Conservation (phyloP, 371 early-diverging fungal species). For the Mortierella sp. region DNA sequence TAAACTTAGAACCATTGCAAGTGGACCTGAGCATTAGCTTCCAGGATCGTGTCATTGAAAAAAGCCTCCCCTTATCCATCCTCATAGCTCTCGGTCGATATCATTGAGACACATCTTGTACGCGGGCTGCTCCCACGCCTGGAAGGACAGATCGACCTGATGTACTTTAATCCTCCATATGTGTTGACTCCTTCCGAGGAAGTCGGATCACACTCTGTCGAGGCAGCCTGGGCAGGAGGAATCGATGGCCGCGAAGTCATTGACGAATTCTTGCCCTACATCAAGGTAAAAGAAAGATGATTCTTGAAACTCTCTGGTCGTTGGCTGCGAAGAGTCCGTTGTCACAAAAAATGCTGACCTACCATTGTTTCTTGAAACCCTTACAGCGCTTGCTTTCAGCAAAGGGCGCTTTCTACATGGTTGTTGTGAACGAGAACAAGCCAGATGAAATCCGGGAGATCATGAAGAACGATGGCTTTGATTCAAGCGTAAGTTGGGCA, state of each 20-base stretch:
- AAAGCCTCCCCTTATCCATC: too few relatives aligned
- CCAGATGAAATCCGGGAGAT: slow-evolving; percentile 84
- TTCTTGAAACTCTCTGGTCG: not conserved
- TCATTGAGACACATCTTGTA: slow-evolving; percentile 71
- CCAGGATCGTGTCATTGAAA: not conserved
- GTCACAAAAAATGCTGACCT: too few relatives aligned
- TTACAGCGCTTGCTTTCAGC: slow-evolving; percentile 75
- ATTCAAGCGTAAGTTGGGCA: slow-evolving; percentile 37
- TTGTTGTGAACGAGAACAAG: slow-evolving; percentile 91
- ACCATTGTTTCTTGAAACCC: not conserved
- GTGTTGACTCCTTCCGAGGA: slow-evolving; percentile 82
- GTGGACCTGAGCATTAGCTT: not conserved
- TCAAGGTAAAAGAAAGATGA: slow-evolving; percentile 63
- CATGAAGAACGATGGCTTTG: slow-evolving; percentile 63
- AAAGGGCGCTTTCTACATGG: slow-evolving; percentile 87
- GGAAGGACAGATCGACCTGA: slow-evolving; percentile 74
- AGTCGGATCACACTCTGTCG: slow-evolving; percentile 81
- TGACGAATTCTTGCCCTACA: slow-evolving; percentile 81
- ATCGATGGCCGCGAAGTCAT: slow-evolving; percentile 93
- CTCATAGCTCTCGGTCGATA: slow-evolving; percentile 66
- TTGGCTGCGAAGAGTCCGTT: too few relatives aligned
- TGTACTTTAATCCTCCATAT: slow-evolving; percentile 97
- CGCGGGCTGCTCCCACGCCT: slow-evolving; percentile 70
- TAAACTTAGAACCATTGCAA: not conserved
- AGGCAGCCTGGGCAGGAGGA: slow-evolving; percentile 96